phyloP scores from a whole-genome alignment of 2,329 filamentous ascomycete species.

The Cercospora sp. region DNA sequence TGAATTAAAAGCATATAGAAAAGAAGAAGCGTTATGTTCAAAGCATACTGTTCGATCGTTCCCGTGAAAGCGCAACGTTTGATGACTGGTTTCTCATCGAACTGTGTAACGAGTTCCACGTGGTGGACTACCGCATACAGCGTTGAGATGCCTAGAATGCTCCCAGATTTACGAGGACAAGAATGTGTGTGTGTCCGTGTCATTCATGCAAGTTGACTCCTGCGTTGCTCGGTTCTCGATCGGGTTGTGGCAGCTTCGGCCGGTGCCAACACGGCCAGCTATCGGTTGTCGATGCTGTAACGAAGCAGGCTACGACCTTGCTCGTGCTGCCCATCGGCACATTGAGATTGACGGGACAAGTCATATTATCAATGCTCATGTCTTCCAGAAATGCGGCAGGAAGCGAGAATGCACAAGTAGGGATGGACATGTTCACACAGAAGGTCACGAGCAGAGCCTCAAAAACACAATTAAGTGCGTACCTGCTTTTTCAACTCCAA shows the following conservation, averaged over 20 bases:
- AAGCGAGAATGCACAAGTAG: not conserved
- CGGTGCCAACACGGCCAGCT: not conserved
- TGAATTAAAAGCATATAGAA: not conserved
- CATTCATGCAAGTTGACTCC: not conserved
- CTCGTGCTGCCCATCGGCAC: not conserved
- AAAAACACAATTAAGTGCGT: not conserved
- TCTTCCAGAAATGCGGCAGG: not conserved
- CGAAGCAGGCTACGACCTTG: not conserved
- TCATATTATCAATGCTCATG: not conserved
- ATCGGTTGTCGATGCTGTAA: too few species aligned
- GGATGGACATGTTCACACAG: not conserved
- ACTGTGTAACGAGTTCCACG: not conserved
- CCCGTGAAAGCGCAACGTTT: not conserved
- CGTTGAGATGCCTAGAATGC: not conserved
- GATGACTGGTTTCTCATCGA: not conserved
- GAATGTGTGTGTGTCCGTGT: not conserved
- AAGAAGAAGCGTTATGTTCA: not conserved
- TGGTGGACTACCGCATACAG: not conserved
- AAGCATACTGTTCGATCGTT: not conserved
- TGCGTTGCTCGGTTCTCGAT: not conserved
- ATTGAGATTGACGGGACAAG: not conserved
- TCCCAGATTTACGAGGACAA: not conserved
- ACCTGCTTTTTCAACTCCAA: not conserved
- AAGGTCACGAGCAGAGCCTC: not conserved
- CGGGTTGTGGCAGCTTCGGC: not conserved